Evolutionary conservation across 2,329 filamentous ascomycete genomes (phyloP).

Genomic region (Sclerotinia spermophila): DNA sequence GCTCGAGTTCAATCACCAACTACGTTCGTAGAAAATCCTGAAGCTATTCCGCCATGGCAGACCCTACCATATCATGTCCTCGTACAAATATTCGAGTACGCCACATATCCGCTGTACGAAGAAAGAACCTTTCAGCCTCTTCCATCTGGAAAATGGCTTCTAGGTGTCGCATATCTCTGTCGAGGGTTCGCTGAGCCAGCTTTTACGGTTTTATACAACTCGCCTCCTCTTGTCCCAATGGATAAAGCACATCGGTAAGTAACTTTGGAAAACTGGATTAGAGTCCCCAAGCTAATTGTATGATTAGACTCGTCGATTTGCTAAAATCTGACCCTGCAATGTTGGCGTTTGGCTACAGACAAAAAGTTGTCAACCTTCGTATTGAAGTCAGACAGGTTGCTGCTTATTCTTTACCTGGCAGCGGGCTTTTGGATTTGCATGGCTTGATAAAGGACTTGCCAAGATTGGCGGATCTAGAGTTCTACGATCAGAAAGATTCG

Average conservation of each 20-base stretch:
- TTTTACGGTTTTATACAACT: conserved; percentile 66
- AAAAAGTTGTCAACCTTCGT: conserved; percentile 34
- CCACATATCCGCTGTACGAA: conserved; percentile 53
- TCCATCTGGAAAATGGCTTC: conserved; percentile 56
- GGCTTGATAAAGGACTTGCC: conserved; percentile 61
- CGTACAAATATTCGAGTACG: conserved; percentile 64
- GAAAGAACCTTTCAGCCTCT: conserved; percentile 43
- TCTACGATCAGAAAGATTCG: conserved; percentile 67
- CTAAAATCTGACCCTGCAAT: conserved; percentile 40
- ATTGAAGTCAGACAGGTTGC: conserved; percentile 45
- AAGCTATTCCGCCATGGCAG: conserved; percentile 53
- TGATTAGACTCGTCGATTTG: conserved; percentile 45
- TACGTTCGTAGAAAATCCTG: conserved; percentile 20
- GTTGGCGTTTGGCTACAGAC: conserved; percentile 34
- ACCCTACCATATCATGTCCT: conserved; percentile 67
- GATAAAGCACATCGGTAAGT: conserved; percentile 43
- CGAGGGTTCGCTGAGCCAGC: conserved; percentile 67
- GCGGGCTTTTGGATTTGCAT: conserved; percentile 53
- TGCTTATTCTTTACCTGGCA: conserved; percentile 49
- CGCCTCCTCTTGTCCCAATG: conserved; percentile 58
- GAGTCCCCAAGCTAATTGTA: neutral
- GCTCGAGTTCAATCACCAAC: neutral
- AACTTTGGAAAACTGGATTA: too few relatives aligned
- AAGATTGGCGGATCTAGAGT: conserved; percentile 64
- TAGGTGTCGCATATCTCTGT: conserved; percentile 60